Evolutionary conservation across 2,329 filamentous ascomycete species (phyloP).

Genomic region (Zymoseptoria crescenta): DNA sequence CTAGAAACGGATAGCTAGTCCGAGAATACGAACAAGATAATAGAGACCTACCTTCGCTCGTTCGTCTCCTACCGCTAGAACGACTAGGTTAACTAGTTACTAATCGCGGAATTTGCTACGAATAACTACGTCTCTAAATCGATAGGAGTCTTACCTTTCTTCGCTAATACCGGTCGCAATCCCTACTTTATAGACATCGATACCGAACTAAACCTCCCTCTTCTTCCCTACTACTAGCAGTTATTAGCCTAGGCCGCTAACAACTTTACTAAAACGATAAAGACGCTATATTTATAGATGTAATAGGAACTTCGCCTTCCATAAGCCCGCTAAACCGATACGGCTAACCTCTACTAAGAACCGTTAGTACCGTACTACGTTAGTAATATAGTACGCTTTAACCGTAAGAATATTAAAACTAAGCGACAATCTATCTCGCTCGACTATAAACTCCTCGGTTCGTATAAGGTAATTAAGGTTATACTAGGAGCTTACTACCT

Average conservation of each 20-base stretch:
- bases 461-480: no score
- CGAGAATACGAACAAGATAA: not conserved
- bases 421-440: no score
- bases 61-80: not conserved
- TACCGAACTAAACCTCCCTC: not conserved
- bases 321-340: not conserved
- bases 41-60: not conserved
- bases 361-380: not conserved
- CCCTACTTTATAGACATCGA: not conserved
- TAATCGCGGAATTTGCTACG: no score
- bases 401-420: no score
- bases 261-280: not conserved
- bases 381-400: no score
- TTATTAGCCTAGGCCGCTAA: not conserved
- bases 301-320: not conserved
- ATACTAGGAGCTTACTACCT: no score
- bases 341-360: not conserved
- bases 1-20: not conserved
- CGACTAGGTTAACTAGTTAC: slow-evolving; percentile 1
- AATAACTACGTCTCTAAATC: no score
- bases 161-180: not conserved
- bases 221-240: not conserved
- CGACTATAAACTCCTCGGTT: no score
- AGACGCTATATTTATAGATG: not conserved
- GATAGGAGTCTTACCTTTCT: not conserved